These are phyloP conservation scores for Chenopodium album DNA, from an alignment of 148 eudicot genomes.

Conservation along the genomic window DNA sequence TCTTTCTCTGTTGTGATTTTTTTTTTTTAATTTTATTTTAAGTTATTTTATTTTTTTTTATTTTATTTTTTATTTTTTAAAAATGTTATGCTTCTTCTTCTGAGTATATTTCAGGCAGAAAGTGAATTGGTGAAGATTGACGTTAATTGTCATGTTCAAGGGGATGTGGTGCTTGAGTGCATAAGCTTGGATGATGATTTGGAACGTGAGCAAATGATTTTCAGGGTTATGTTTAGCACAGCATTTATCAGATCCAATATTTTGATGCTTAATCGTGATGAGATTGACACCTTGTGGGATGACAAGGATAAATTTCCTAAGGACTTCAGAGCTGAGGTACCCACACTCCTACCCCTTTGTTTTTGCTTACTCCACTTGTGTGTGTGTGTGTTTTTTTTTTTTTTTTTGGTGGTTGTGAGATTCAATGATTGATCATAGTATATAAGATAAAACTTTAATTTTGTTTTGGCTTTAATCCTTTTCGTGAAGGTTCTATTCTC, in stretches of 20 bases:
- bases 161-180: conserved; percentile 90
- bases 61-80: no score
- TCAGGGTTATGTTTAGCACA: conserved; percentile 84
- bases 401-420: background rate
- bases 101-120: conserved; percentile 52
- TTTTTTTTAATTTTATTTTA: no score
- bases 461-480: background rate
- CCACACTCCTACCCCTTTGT: background rate
- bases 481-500: conserved; percentile 68
- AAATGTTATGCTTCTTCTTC: background rate
- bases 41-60: background rate
- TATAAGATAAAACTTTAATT: background rate
- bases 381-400: no score
- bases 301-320: conserved; percentile 57
- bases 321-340: conserved; percentile 80
- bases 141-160: conserved; percentile 75
- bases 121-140: conserved; percentile 71
- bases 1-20: conserved; percentile 4
- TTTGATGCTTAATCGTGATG: conserved; percentile 76
- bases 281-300: conserved; percentile 69
- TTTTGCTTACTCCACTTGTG: background rate
- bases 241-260: conserved; percentile 85
- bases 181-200: conserved; percentile 57
- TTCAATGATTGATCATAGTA: background rate
- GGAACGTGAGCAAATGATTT: conserved; percentile 67